Percentiles rank a stretch among this genome's conserved stretches.
phyloP scores from a whole-genome alignment of 768 basidiomycete species.

The Tylopilus balloui region DNA sequence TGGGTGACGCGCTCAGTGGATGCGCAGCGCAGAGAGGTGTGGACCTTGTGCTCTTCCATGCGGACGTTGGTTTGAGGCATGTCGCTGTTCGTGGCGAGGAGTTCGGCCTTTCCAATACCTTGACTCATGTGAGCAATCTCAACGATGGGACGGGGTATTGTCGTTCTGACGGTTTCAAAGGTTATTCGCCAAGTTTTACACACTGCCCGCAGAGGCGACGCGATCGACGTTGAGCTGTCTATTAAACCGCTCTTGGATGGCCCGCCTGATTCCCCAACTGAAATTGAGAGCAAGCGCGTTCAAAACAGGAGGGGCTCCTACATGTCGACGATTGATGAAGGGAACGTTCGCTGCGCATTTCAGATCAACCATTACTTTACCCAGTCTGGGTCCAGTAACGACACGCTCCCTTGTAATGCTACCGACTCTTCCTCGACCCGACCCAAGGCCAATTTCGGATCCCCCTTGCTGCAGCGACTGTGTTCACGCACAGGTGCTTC shows the following conservation, averaged over 20 bases:
- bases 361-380: conserved; percentile 51
- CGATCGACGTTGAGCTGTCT: conserved; percentile 79
- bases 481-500: conserved; percentile 56
- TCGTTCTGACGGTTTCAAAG: conserved; percentile 39
- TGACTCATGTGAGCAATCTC: conserved; percentile 70
- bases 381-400: conserved; percentile 17
- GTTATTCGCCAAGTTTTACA: conserved; percentile 78
- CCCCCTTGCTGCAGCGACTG: conserved; percentile 55
- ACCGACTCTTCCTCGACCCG: conserved; percentile 23
- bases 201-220: conserved; percentile 67
- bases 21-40: conserved; percentile 79
- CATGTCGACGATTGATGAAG: conserved; percentile 27
- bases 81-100: conserved; percentile 83
- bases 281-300: conserved; percentile 19
- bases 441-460: conserved; percentile 40
- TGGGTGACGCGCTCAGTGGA: conserved; percentile 85
- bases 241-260: conserved; percentile 36
- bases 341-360: conserved; percentile 51
- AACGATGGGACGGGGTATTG: neutral
- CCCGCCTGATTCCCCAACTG: conserved; percentile 23
- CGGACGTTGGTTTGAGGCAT: conserved; percentile 84
- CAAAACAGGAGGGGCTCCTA: conserved; percentile 26
- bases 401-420: conserved; percentile 6
- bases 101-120: conserved; percentile 71
- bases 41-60: conserved; percentile 88